Base-by-base conservation (phyloP, 1,284 basidiomycete genomes). In the Peniophora sp. region DNA sequence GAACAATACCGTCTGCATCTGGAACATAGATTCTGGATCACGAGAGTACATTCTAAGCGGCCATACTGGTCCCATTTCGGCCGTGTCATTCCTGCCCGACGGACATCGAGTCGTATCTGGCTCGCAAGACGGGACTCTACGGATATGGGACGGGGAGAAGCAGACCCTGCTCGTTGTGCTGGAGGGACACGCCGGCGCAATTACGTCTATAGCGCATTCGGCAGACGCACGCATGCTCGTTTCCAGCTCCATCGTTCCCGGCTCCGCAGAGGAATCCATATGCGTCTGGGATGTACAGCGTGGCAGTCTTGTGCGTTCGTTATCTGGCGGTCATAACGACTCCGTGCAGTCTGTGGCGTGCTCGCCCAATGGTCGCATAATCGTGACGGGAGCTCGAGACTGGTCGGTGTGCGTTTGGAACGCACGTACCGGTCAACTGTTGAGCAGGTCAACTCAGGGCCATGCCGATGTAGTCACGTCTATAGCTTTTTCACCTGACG, bases 31-130 rank as follows among this genome's bases (percentile, higher is more conserved):
- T 5, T 6, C 27, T 12, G 27, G 27, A 5, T 12, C 12, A 12
- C 27, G 12, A 5, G 27, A 32, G 12, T 5, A 6, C 12, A 12
- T 5, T 12, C 27, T 32, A 12, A 32, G 27, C 5, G 27, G 27
- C 19, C 63, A 65, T 55, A 53, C 43, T 1, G 66, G 62, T 2
- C 55, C 60, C 0, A 61, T 59, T 36, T 32, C 35, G 17, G 45
- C 50, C 35, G 58, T 61, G 3, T 50, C 45, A 6, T 63, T 61
- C 54, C 63, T 63, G 1, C 60, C 58, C 6, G 57, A 63, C 50
- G 56, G 58, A 17, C 47, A 45, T 35, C 53, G 52, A 35, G 41
- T 61, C 43, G 60, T 55, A 23, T 62, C 61, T 9, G 60, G 59
- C 32, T 56, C 56, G 17, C 57, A 56, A 1, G 64, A 66, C 56